A percentile compares a stretch with the other conserved stretches of the same genome.
These are phyloP conservation scores for Leucaena leucocephala DNA, from an alignment of 306 rosid species.

Conservation along the genomic window DNA sequence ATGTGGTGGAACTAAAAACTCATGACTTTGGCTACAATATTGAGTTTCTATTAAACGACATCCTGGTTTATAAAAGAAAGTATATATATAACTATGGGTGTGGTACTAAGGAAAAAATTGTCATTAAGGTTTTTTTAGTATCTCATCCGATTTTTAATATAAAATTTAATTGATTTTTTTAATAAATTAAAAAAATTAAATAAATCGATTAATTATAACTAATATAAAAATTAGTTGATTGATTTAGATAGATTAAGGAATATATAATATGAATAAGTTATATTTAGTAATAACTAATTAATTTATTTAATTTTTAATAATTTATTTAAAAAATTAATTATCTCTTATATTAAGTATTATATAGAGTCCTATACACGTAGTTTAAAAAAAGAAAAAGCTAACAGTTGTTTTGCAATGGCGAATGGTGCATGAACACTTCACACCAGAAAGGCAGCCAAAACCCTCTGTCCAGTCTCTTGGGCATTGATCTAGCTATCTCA, in stretches of 20 bases:
- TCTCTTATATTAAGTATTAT: too few species aligned
- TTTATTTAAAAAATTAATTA: too few species aligned
- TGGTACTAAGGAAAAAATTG: not conserved
- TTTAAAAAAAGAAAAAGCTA: not conserved
- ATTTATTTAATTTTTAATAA: too few species aligned
- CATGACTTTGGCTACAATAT: not conserved
- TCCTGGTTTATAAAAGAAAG: not conserved
- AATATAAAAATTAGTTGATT: too few species aligned
- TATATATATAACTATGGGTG: not conserved
- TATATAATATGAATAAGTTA: too few species aligned
- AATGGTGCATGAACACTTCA: not conserved
- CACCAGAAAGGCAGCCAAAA: not conserved
- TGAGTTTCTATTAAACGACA: not conserved
- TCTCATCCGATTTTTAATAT: not conserved
- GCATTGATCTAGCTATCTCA: constrained; percentile 16
- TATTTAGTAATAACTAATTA: too few species aligned
- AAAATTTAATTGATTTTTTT: too few species aligned
- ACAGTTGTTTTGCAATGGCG: not conserved
- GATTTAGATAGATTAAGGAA: too few species aligned
- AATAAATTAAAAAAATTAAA: too few species aligned
- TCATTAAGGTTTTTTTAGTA: not conserved
- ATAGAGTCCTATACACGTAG: not conserved
- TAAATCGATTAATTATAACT: too few species aligned
- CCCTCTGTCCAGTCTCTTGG: not conserved
- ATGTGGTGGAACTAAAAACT: not conserved